Conservation (phyloP, 805 yeast genomes). For the Starmera amethionina region DNA sequence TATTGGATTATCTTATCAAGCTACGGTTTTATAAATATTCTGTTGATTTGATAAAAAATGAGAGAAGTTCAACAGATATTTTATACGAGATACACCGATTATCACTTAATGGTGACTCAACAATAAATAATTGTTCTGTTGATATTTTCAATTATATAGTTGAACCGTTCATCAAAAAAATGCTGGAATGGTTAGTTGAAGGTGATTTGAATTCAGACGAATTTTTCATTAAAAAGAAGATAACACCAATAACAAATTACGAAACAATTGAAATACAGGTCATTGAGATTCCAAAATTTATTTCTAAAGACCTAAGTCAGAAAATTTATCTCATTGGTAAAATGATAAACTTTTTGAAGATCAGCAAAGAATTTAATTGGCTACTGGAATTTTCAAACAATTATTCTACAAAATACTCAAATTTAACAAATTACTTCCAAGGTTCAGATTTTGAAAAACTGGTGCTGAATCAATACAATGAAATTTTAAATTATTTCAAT, state of each 20-base stretch:
- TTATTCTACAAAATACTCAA: slow-evolving; percentile 10
- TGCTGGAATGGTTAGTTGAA: slow-evolving; percentile 56
- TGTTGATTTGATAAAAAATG: slow-evolving; percentile 20
- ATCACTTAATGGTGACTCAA: slow-evolving; percentile 54
- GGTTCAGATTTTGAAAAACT: slow-evolving; percentile 20
- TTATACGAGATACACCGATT: slow-evolving; percentile 35
- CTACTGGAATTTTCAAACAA: slow-evolving; percentile 31
- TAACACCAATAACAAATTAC: neutral
- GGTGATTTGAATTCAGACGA: slow-evolving; percentile 56
- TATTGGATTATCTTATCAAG: slow-evolving; percentile 42
- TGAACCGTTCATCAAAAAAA: slow-evolving; percentile 49
- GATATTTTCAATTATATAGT: slow-evolving; percentile 36
- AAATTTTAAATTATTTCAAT: slow-evolving; percentile 43
- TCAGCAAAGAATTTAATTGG: slow-evolving; percentile 66
- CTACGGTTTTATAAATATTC: slow-evolving; percentile 49
- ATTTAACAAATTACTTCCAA: slow-evolving; percentile 1
- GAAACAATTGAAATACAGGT: neutral
- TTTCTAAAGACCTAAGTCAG: slow-evolving; percentile 28
- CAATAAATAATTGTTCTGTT: slow-evolving; percentile 32
- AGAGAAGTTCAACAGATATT: slow-evolving; percentile 42
- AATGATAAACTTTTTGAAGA: slow-evolving; percentile 51
- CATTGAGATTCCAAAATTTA: slow-evolving; percentile 34
- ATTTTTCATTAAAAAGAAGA: slow-evolving; percentile 35
- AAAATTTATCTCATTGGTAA: slow-evolving; percentile 63
- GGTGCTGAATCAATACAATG: slow-evolving; percentile 36